Evolutionary conservation across 208 protist species (phyloP), one percentile per base, ranked within the genome.

Genomic region (Angomonas desouzai): DNA sequence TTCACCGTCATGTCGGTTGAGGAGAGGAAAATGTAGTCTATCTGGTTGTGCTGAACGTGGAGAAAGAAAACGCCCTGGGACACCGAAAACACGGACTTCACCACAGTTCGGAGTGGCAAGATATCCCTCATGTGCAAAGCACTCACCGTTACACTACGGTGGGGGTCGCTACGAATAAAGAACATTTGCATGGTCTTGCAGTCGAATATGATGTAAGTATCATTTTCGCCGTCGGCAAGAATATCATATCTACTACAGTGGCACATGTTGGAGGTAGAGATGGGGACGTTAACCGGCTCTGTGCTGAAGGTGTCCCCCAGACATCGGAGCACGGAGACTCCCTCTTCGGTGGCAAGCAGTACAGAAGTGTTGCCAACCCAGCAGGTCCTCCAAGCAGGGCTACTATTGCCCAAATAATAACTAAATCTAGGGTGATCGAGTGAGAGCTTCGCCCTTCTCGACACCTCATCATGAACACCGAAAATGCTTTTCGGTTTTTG

Each of bases 121-220:
- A 83, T 63, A 28, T 48, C 22, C 25, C 18, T n/a, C 34, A 76
- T 36, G 16, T 74, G 56, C 18, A 63, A 30, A 3, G 49, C 55
- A 4, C 27, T 47, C 49, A 68, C 48, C 48, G 58, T 72, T 2
- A 66, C 53, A 43, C 23, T 34, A 1, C 40, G 32, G 11, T 20
- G 0, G n/a, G 64, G 51, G 45, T 27, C 38, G 55, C 62, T 43
- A 18, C 53, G 58, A 2, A 86, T 66, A 4, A 63, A 57, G 70
- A 77, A 68, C 69, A 86, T 38, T 7, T 55, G 58, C 16, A 58
- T 53, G 25, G 68, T 63, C 4, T 69, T 53, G 36, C 66, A 73
- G 62, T 72, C 72, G 25, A 86, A 58, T 27, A 86, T 70, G 25
- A 55, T 72, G 62, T 77, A 86, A 59, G 79, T 72, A 62, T 86